Conservation (phyloP, 306 rosid species). For the Dalbergia oliveri region DNA sequence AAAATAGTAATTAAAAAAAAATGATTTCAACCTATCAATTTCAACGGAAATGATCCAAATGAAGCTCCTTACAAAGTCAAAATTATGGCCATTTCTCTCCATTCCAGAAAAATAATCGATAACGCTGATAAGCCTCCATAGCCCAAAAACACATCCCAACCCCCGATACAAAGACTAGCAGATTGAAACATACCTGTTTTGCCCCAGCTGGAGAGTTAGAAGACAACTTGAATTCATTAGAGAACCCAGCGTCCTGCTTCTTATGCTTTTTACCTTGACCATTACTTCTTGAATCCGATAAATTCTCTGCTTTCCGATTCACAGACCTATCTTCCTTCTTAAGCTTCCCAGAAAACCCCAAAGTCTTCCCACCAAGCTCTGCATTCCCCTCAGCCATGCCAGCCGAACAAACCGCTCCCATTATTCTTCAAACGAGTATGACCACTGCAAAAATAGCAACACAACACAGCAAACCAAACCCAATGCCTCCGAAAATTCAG, state of each 20-base stretch:
- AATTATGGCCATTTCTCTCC: background rate
- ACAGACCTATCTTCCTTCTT: conserved; percentile 46
- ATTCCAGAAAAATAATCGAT: background rate
- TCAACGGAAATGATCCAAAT: conserved; percentile 1
- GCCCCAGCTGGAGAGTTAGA: conserved; percentile 41
- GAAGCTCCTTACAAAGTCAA: background rate
- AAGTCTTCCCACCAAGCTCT: conserved; percentile 44
- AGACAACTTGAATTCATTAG: conserved; percentile 53
- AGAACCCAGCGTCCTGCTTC: conserved; percentile 50
- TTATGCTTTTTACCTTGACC: conserved; percentile 46
- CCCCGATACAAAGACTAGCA: background rate
- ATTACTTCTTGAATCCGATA: conserved; percentile 48
- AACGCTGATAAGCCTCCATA: background rate
- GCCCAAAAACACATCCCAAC: background rate
- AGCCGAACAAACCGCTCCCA: conserved; percentile 88
- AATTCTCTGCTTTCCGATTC: conserved; percentile 34
- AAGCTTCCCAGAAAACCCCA: conserved; percentile 62
- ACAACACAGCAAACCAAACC: background rate
- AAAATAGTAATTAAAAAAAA: background rate
- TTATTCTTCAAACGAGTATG: conserved; percentile 36
- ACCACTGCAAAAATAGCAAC: conserved; percentile 5
- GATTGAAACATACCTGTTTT: conserved; percentile 56
- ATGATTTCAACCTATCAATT: background rate
- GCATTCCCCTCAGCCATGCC: conserved; percentile 57
- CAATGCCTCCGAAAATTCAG: conserved; percentile 36